Evolutionary conservation across 345 rosid species (phyloP).

Genomic region (Arabidopsis arenosa): DNA sequence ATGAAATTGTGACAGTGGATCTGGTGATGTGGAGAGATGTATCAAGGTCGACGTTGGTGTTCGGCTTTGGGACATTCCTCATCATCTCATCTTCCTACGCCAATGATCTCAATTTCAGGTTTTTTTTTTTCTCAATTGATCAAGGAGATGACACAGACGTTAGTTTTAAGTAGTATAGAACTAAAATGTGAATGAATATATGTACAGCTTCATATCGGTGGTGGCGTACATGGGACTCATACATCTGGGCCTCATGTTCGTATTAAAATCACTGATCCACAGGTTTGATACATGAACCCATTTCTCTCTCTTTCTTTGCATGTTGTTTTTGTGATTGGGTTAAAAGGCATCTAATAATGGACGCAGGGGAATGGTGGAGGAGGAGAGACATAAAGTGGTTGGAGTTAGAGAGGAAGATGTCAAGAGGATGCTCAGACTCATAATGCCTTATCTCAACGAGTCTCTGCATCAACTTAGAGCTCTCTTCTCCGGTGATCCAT

Average conservation of each 20-base stretch:
- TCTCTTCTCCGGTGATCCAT: constrained; percentile 90
- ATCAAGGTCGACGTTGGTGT: constrained; percentile 74
- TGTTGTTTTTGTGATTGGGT: constrained; percentile 21
- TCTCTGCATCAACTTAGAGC: constrained; percentile 67
- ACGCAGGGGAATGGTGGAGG: constrained; percentile 56
- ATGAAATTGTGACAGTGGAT: constrained; percentile 64
- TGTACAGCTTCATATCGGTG: constrained; percentile 77
- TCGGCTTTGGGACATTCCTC: constrained; percentile 79
- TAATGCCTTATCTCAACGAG: constrained; percentile 86
- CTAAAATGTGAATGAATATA: constrained; percentile 19
- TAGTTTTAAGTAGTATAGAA: not conserved
- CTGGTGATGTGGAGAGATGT: constrained; percentile 93
- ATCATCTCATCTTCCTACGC: constrained; percentile 81
- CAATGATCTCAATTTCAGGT: constrained; percentile 76
- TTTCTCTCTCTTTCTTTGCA: constrained; percentile 12
- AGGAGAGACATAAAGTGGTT: constrained; percentile 52
- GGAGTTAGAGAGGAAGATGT: constrained; percentile 81
- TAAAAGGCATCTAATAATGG: constrained; percentile 1
- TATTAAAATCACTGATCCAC: constrained; percentile 64
- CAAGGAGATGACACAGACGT: not conserved
- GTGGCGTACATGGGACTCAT: constrained; percentile 78
- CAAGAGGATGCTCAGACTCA: constrained; percentile 62
- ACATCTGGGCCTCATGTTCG: constrained; percentile 75
- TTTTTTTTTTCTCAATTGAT: not conserved
- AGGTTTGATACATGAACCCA: constrained; percentile 51